Evolutionary conservation across 306 rosid genomes (phyloP).

Genomic region (Malus asiatica): DNA sequence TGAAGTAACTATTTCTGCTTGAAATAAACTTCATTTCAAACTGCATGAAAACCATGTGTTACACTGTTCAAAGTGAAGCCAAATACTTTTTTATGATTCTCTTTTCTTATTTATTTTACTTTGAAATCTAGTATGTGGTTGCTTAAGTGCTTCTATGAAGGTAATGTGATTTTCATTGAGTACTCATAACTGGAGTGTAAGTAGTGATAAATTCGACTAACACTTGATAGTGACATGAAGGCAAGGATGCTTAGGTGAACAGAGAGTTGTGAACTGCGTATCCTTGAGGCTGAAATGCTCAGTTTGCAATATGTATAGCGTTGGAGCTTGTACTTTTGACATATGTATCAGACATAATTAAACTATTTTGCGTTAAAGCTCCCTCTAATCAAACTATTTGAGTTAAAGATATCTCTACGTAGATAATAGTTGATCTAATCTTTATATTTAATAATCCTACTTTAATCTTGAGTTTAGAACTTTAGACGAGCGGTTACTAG

Average conservation of each 20-base stretch:
- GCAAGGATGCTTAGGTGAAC: background rate
- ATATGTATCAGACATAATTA: background rate
- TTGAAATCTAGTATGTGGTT: background rate
- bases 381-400: background rate
- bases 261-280: background rate
- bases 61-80: background rate
- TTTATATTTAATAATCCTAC: background rate
- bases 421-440: background rate
- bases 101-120: background rate
- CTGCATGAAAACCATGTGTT: background rate
- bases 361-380: background rate
- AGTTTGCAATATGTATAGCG: background rate
- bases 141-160: background rate
- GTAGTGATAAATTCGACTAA: background rate
- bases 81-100: background rate
- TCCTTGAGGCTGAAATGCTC: background rate
- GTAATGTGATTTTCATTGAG: background rate
- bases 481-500: background rate
- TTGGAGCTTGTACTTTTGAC: background rate
- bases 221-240: background rate
- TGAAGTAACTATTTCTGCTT: slow-evolving; percentile 3
- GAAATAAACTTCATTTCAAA: slow-evolving; percentile 2
- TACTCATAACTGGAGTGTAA: background rate
- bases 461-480: background rate
- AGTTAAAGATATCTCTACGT: background rate